Percentiles rank a stretch among this genome's conserved stretches.
Evolutionary conservation across 2,329 filamentous ascomycete genomes (phyloP).

Genomic region (Rutstroemia sydowiana): DNA sequence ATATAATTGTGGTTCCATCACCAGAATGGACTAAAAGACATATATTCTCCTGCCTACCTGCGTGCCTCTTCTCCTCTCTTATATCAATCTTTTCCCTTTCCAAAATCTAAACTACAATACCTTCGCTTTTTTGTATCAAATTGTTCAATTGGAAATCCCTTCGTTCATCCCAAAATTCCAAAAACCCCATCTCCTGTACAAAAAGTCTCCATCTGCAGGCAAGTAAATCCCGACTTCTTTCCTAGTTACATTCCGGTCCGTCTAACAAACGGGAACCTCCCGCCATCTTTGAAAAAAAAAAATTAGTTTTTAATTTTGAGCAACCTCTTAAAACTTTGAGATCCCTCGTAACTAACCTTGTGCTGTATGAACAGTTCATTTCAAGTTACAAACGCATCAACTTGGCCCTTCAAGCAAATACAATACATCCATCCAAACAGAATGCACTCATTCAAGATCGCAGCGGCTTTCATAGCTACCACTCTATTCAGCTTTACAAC

Average conservation of each 20-base stretch:
- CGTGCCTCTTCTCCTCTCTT: not conserved
- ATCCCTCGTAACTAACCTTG: not conserved
- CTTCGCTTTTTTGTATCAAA: no score
- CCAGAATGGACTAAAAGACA: not conserved
- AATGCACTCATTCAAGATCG: slow-evolving; percentile 48
- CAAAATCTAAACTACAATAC: not conserved
- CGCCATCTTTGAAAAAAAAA: no score
- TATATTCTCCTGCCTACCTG: not conserved
- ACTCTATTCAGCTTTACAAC: slow-evolving; percentile 38
- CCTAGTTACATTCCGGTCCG: slow-evolving; percentile 6
- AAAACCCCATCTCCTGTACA: not conserved
- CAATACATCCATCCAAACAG: slow-evolving; percentile 1
- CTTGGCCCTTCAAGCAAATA: not conserved
- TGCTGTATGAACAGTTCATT: not conserved
- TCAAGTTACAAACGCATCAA: not conserved
- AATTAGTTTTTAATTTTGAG: slow-evolving; percentile 9
- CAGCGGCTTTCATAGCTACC: slow-evolving; percentile 39
- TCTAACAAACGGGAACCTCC: slow-evolving; percentile 3
- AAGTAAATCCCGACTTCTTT: slow-evolving; percentile 2
- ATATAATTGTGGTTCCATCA: no score
- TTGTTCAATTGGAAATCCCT: no score
- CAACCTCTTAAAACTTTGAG: not conserved
- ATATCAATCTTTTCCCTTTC: not conserved
- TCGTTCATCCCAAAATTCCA: not conserved
- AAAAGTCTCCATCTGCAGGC: not conserved